Percentiles rank a stretch among this genome's conserved stretches.
phyloP scores from a whole-genome alignment of 805 yeast species.

The Dipodascopsis uninucleata region DNA sequence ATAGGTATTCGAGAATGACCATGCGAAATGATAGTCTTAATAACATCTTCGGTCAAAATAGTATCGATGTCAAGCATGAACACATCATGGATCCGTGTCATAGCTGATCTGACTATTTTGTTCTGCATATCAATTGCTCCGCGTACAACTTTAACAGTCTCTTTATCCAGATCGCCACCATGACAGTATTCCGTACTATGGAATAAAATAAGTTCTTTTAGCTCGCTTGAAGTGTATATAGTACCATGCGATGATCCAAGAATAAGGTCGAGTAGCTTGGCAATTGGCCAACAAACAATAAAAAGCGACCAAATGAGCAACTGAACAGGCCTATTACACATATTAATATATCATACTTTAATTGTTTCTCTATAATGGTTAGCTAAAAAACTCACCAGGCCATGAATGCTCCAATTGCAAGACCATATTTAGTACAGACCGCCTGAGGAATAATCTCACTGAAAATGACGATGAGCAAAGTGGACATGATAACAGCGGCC shows the following conservation, averaged over 20 bases:
- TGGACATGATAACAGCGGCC: slow-evolving; percentile 4
- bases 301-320: slow-evolving; percentile 1
- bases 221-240: slow-evolving; percentile 2
- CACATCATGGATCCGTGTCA: slow-evolving; percentile 2
- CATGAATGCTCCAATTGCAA: slow-evolving; percentile 11
- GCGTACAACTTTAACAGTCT: slow-evolving; percentile 6
- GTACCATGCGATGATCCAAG: slow-evolving; percentile 4
- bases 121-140: slow-evolving; percentile 6
- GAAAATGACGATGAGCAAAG: slow-evolving; percentile 8
- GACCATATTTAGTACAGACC: slow-evolving; percentile 6
- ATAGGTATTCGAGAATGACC: slow-evolving; percentile 6
- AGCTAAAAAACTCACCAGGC: slow-evolving; percentile 2
- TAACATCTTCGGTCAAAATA: not conserved
- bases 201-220: slow-evolving; percentile 2
- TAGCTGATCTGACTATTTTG: not conserved
- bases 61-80: slow-evolving; percentile 1
- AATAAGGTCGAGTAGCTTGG: slow-evolving; percentile 2
- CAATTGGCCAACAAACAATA: slow-evolving; percentile 2
- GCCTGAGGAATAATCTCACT: slow-evolving; percentile 7
- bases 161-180: slow-evolving; percentile 3
- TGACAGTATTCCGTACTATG: slow-evolving; percentile 2
- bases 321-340: slow-evolving; percentile 3
- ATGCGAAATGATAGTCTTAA: not conserved
- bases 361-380: no score
- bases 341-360: no score